Evolutionary conservation across 169 alveolate genomes (phyloP).

Genomic region (Plasmodium sp.): DNA sequence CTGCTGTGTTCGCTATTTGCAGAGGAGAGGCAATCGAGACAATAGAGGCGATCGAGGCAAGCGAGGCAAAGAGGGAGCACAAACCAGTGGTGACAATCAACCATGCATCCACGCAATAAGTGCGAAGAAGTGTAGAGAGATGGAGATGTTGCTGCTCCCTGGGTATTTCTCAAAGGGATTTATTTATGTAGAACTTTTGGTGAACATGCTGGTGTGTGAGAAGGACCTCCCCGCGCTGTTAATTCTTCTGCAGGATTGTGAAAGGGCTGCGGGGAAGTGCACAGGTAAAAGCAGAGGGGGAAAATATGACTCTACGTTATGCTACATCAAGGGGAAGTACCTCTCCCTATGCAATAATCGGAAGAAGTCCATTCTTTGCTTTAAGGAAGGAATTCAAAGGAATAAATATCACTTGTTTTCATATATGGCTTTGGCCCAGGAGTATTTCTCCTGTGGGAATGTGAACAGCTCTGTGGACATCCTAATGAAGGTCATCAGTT

Average conservation of each 20-base stretch:
- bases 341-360: slow-evolving; percentile 3
- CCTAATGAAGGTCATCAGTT: not conserved
- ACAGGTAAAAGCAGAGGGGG: not conserved
- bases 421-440: slow-evolving; percentile 45
- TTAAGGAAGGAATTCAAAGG: slow-evolving; percentile 30
- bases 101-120: not conserved
- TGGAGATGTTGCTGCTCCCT: slow-evolving; percentile 21
- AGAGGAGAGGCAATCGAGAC: not conserved
- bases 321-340: slow-evolving; percentile 26
- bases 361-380: slow-evolving; percentile 10
- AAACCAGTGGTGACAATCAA: not conserved
- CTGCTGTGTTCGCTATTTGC: slow-evolving; percentile 8
- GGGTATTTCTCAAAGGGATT: slow-evolving; percentile 19
- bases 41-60: too few relatives aligned
- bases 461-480: slow-evolving; percentile 20
- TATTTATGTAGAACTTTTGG: slow-evolving; percentile 34
- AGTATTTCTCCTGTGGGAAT: slow-evolving; percentile 36
- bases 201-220: slow-evolving; percentile 18
- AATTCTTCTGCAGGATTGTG: not conserved
- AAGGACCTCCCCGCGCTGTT: not conserved
- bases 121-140: slow-evolving; percentile 4
- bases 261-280: not conserved
- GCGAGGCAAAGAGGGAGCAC: not conserved
- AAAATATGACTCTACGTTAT: slow-evolving; percentile 11
- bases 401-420: slow-evolving; percentile 8